Conservation (phyloP, 257 asterid genomes). For the Paraleonurus japonicus region DNA sequence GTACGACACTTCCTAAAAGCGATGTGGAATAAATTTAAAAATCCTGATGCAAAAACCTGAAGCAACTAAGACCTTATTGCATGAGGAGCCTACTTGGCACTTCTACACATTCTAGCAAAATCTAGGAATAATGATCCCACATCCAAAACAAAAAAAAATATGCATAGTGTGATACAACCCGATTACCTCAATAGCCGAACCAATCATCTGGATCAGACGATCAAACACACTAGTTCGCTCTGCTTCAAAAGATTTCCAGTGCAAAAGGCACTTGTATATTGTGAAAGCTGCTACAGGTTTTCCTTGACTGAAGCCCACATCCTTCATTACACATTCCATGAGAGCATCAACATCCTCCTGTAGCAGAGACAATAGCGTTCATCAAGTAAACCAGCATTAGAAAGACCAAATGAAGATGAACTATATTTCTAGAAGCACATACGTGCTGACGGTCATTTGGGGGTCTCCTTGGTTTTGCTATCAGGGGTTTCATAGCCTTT, state of each 20-base stretch:
- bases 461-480: constrained; percentile 74
- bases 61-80: background rate
- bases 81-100: background rate
- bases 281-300: constrained; percentile 98
- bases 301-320: constrained; percentile 96
- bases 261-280: constrained; percentile 92
- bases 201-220: constrained; percentile 96
- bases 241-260: constrained; percentile 99
- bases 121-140: background rate
- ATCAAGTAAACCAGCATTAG: constrained; percentile 20
- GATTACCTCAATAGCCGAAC: constrained; percentile 92
- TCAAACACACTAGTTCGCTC: constrained; percentile 97
- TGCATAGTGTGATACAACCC: background rate
- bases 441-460: constrained; percentile 87
- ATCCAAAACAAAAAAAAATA: background rate
- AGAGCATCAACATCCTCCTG: constrained; percentile 99
- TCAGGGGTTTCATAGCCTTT: constrained; percentile 76
- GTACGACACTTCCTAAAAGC: background rate
- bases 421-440: constrained; percentile 30
- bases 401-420: constrained; percentile 4
- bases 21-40: background rate
- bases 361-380: constrained; percentile 22
- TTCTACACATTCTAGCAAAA: constrained; percentile 6
- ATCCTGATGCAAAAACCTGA: background rate
- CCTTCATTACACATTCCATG: constrained; percentile 81